phyloP scores from a whole-genome alignment of 2,329 filamentous ascomycete genomes.

The Beauveria bassiana region DNA sequence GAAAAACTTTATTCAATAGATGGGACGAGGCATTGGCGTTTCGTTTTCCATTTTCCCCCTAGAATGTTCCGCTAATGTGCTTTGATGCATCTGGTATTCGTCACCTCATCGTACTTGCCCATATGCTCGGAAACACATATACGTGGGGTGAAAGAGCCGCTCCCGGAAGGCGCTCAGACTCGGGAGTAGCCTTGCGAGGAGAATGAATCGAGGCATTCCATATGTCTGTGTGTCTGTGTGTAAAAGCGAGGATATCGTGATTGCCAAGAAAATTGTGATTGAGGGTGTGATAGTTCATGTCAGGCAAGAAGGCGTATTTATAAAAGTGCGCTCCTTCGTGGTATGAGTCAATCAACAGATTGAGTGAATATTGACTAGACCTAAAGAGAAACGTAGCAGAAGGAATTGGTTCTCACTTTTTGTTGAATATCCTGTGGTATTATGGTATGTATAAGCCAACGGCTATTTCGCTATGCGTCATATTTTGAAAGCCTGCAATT shows the following conservation, averaged over 20 bases:
- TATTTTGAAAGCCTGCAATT: constrained; percentile 9
- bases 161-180: constrained; percentile 16
- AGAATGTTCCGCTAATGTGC: neutral
- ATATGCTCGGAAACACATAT: no score
- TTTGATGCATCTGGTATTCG: neutral
- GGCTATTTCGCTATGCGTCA: neutral
- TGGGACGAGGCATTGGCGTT: neutral
- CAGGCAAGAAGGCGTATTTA: no score
- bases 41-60: neutral
- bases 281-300: no score
- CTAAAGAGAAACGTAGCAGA: neutral
- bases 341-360: neutral
- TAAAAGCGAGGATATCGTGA: neutral
- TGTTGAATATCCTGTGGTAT: neutral
- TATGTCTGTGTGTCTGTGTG: neutral
- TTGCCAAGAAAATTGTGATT: no score
- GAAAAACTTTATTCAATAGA: no score
- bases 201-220: constrained; percentile 23
- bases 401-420: neutral
- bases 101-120: neutral
- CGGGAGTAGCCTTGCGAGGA: constrained; percentile 21
- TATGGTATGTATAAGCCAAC: neutral
- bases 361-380: neutral
- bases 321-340: neutral
- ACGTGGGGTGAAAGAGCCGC: no score